Base-by-base conservation (phyloP, 371 early-diverging fungal genomes). In the Apophysomyces elegans region DNA sequence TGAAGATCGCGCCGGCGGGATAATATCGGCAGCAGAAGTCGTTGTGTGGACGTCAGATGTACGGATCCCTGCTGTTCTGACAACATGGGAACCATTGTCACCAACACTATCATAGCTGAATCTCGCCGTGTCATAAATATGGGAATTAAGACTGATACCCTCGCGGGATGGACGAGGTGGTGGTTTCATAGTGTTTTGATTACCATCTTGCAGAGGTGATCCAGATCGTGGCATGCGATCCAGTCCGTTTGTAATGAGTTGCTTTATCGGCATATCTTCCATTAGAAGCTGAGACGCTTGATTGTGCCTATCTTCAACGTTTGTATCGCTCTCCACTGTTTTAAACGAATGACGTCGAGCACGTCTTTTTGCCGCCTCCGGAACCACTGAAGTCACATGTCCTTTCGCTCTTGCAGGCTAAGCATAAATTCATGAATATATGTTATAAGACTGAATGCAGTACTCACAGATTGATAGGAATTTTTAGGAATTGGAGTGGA, bases 81-180 rank as follows among this genome's bases (percentile, higher is more conserved):
- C 21, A 26, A 21, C 21, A 16, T 5, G 54, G 16, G n/a, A 50
- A 21, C 18, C 21, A 50, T 21, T 50, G 5, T 45, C 46, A 13
- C 43, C 43, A 43, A 9, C 43, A 4, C 46, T 18, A 13, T 45
- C 46, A 6, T 45, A 18, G 1, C 9, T 21, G 21, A 16, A 21
- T 0, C 37, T 36, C 7, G 65, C 64, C 57, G 76, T 64, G 1
- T 72, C 74, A 45, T 74, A 71, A 54, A 76, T 64, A 47, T 70
- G 71, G 1, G 63, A 18, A 18, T 63, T 70, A 26, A 82, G 65
- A n/a, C 75, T 74, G 9, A 83, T 80, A 21, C 83, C 83, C 57
- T 83, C 83, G 21, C 80, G 77, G 6, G 83, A 77, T 18, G 83
- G 83, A 57, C 80, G 61, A 7, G 83, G 83, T 16, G 83, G 83